Conservation (phyloP, 257 asterid genomes). For the Rehmannia glutinosa region DNA sequence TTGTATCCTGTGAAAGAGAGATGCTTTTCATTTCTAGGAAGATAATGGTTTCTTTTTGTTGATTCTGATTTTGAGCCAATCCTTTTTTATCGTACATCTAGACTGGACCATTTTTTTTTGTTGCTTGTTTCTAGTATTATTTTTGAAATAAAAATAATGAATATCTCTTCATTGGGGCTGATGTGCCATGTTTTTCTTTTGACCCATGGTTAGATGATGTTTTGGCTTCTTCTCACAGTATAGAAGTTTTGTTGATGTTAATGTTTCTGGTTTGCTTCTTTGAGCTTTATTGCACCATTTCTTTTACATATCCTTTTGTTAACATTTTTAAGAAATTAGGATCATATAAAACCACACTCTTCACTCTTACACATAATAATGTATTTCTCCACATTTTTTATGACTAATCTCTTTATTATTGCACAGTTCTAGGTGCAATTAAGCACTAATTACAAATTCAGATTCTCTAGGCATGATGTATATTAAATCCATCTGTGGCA, state of each 20-base stretch:
- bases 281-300: background rate
- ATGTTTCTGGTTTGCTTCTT: background rate
- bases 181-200: no score
- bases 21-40: background rate
- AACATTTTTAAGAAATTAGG: background rate
- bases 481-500: background rate
- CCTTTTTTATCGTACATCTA: background rate
- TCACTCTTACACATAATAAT: background rate
- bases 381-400: background rate
- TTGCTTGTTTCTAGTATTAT: background rate
- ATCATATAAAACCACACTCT: background rate
- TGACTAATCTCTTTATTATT: background rate
- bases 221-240: constrained; percentile 3
- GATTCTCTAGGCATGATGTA: background rate
- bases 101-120: background rate
- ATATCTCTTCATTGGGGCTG: background rate
- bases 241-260: background rate
- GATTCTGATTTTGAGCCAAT: background rate
- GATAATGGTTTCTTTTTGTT: background rate
- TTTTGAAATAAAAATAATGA: background rate
- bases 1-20: constrained; percentile 54
- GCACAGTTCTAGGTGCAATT: background rate
- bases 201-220: background rate
- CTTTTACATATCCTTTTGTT: background rate
- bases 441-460: background rate